Base-by-base conservation (phyloP, 1,284 basidiomycete genomes). In the Cryptococcus wingfieldii region DNA sequence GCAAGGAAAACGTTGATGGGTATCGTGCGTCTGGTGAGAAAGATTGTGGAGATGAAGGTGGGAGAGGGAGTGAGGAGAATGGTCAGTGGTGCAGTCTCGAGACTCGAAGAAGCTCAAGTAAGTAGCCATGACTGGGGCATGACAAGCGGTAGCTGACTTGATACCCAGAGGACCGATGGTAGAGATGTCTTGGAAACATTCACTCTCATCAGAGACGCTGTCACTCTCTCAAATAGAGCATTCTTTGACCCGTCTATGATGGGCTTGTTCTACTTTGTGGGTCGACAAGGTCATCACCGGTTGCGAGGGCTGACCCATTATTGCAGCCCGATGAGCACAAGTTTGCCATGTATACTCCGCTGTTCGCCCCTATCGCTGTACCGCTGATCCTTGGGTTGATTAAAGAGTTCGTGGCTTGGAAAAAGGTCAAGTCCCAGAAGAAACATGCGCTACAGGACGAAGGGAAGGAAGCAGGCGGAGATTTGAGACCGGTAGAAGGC, bases 201-300 rank as follows among this genome's bases (percentile, higher is more conserved):
- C 45, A 72, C 78, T 43, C 80, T 84, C 62, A 88, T 89, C 1
- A 80, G 83, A 7, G 75, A 81, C 58, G 90, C 93, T 0, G 77
- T 87, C 37, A 81, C 79, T 0, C 80, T 88, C 38, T 84, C 93
- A 3, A 94, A 90, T 14, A 82, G 86, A 42, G 96, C 96, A 0
- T 98, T 98, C 80, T 98, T 96, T 79, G 90, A 93, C 72, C 96
- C 94, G 0, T 87, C 86, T 38, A 98, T 98, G 94, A 79, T 98
- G 64, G 93, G 89, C 6, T 77, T 97, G 68, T 81, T 98, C 25
- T 99, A 99, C 75, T 98, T 98, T 77, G 79, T 80, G 31, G 70
- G 79, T 65, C 64, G 66, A 25, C 3, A 12, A 34, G 19, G 43
- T 5, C 25, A n/a, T 27, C 4, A n/a, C 13, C 7, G 31, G 13